Evolutionary conservation across 768 basidiomycete genomes (phyloP), one percentile per base, ranked within the genome.

Genomic region (Obba rivulosa): DNA sequence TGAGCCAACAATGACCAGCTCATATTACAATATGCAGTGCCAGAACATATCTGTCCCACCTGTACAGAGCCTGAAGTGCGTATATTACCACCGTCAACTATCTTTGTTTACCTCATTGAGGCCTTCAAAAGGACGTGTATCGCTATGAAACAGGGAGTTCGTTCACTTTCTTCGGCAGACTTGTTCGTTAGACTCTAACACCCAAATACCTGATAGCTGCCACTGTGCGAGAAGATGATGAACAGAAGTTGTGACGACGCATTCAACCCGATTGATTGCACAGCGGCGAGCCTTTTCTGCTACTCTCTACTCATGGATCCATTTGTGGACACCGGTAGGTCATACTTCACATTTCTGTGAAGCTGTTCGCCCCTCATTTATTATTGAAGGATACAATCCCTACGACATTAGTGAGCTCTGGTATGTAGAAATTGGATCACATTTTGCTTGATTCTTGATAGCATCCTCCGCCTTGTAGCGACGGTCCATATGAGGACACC

Each of bases 331-430:
- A 66, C 63, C 1, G 72, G 70, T 71, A 55, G 31, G 38, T 16
- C 21, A n/a, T n/a, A n/a, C 3, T 17, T n/a, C 8, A 11, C 3
- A 21, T 34, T 17, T 8, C 10, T 20, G 28, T 38, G 38, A 49
- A 52, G 39, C 24, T 21, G n/a, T 39, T 7, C 28, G 5, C 28
- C 5, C 7, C 5, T 31, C 28, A 31, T 5, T 13, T 31, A 31
- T 31, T 63, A 65, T 59, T 53, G 8, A 21, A 64, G 66, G 61
- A 28, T 49, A 46, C 20, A 81, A 81, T 58, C 78, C 76, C 1
- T 88, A 90, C 58, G 85, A 90, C 57, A 76, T 90, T 44, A 81
- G 75, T 57, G 74, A 75, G 57, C 62, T 69, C 28, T 87, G 84
- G 51, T 52, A 17, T 8, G 38, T n/a, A n/a, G n/a, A 17, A 5